phyloP scores from a whole-genome alignment of 2,329 filamentous ascomycete genomes.

The Coniochaeta pulveracea region DNA sequence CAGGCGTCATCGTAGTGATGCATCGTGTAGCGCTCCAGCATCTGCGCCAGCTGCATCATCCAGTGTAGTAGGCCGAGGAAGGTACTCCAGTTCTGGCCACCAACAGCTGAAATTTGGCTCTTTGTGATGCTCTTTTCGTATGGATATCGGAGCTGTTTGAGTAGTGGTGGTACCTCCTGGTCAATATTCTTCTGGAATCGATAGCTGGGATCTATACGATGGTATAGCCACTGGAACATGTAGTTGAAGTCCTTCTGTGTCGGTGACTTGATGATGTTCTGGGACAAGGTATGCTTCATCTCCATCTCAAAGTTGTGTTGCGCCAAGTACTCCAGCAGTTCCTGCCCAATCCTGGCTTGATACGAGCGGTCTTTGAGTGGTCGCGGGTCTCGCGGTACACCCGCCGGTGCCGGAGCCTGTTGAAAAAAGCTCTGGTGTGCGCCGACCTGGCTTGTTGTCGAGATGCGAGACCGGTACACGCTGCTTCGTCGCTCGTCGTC shows the following conservation, averaged over 20 bases:
- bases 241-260: slow-evolving; percentile 97
- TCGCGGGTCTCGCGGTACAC: slow-evolving; percentile 76
- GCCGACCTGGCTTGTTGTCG: slow-evolving; percentile 51
- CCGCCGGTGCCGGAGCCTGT: slow-evolving; percentile 69
- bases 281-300: slow-evolving; percentile 87
- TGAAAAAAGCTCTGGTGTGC: slow-evolving; percentile 90
- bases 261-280: slow-evolving; percentile 83
- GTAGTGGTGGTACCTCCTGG: slow-evolving; percentile 80
- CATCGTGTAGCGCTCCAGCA: slow-evolving; percentile 73
- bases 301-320: slow-evolving; percentile 96
- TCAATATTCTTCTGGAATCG: slow-evolving; percentile 92
- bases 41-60: slow-evolving; percentile 97
- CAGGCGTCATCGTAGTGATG: slow-evolving; percentile 86
- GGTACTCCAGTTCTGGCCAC: slow-evolving; percentile 92
- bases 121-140: slow-evolving; percentile 95
- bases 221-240: slow-evolving; percentile 98
- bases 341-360: slow-evolving; percentile 73
- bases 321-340: slow-evolving; percentile 83
- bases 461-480: slow-evolving; percentile 62
- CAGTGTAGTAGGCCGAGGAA: slow-evolving; percentile 92
- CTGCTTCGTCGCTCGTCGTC: slow-evolving; percentile 65
- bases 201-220: slow-evolving; percentile 88
- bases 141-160: slow-evolving; percentile 90
- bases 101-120: slow-evolving; percentile 87
- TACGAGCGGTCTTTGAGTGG: slow-evolving; percentile 73